These are phyloP conservation scores for Plasmodium reichenowi DNA, from an alignment of 169 alveolate species.

Conservation along the genomic window DNA sequence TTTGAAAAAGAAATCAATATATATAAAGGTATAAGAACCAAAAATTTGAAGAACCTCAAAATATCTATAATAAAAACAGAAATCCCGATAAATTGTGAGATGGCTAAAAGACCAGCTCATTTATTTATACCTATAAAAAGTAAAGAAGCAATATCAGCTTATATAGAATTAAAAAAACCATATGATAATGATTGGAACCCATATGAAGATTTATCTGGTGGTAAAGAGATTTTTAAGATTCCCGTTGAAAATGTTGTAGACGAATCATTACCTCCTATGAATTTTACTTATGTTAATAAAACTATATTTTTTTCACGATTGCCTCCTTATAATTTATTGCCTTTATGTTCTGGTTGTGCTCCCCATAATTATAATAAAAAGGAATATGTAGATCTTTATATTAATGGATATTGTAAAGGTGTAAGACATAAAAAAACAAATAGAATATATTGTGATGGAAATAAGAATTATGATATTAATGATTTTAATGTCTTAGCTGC, in stretches of 20 bases:
- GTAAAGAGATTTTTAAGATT: constrained; percentile 83
- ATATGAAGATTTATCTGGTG: constrained; percentile 86
- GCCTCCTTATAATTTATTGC: constrained; percentile 81
- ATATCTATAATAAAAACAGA: constrained; percentile 37
- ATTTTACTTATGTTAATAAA: constrained; percentile 82
- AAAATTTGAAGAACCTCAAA: constrained; percentile 44
- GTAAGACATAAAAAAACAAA: constrained; percentile 77
- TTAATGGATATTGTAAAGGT: constrained; percentile 83
- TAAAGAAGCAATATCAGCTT: constrained; percentile 82
- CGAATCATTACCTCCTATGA: constrained; percentile 84
- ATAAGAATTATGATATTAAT: constrained; percentile 79
- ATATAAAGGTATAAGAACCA: constrained; percentile 43
- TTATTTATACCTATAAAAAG: constrained; percentile 82
- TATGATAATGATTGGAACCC: constrained; percentile 84
- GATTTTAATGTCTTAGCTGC: constrained; percentile 83
- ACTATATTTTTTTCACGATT: constrained; percentile 80
- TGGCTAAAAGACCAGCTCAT: constrained; percentile 83
- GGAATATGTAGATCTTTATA: constrained; percentile 74
- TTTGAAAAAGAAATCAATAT: constrained; percentile 56
- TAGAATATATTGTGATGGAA: constrained; percentile 80
- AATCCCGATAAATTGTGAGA: constrained; percentile 79
- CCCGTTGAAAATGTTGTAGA: constrained; percentile 86
- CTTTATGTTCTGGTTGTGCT: constrained; percentile 83
- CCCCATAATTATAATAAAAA: constrained; percentile 77
- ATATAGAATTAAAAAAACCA: constrained; percentile 82